phyloP scores from a whole-genome alignment of 805 yeast species.

The Kodamaea kaohsiungensis region DNA sequence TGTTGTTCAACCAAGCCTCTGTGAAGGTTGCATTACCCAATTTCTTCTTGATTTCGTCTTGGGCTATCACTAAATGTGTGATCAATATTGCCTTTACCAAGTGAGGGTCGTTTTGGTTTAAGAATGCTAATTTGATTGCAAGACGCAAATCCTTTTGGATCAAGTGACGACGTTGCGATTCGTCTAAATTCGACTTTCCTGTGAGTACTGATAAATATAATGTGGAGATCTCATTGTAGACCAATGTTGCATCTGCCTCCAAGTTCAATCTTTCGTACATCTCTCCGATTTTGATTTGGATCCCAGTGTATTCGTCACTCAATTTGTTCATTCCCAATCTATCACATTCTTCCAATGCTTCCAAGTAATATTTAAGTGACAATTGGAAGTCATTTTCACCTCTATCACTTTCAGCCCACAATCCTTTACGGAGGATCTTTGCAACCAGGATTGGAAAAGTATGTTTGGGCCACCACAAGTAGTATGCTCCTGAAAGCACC shows the following conservation, averaged over 20 bases:
- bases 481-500: constrained; percentile 30
- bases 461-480: constrained; percentile 64
- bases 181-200: constrained; percentile 25
- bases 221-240: constrained; percentile 68
- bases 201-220: constrained; percentile 56
- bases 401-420: constrained; percentile 81
- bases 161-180: constrained; percentile 44
- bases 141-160: constrained; percentile 72
- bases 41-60: constrained; percentile 55
- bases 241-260: constrained; percentile 61
- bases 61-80: constrained; percentile 66
- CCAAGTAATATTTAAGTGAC: constrained; percentile 72
- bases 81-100: constrained; percentile 57
- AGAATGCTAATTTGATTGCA: constrained; percentile 64
- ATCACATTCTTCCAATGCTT: constrained; percentile 68
- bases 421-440: constrained; percentile 65
- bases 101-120: constrained; percentile 49
- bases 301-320: constrained; percentile 84
- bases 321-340: constrained; percentile 54
- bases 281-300: constrained; percentile 83
- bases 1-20: constrained; percentile 4
- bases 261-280: constrained; percentile 73
- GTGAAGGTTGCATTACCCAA: constrained; percentile 21
- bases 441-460: constrained; percentile 74
- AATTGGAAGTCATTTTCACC: constrained; percentile 60